Conservation (phyloP, 148 eudicot genomes). For the Cornus kousa region DNA sequence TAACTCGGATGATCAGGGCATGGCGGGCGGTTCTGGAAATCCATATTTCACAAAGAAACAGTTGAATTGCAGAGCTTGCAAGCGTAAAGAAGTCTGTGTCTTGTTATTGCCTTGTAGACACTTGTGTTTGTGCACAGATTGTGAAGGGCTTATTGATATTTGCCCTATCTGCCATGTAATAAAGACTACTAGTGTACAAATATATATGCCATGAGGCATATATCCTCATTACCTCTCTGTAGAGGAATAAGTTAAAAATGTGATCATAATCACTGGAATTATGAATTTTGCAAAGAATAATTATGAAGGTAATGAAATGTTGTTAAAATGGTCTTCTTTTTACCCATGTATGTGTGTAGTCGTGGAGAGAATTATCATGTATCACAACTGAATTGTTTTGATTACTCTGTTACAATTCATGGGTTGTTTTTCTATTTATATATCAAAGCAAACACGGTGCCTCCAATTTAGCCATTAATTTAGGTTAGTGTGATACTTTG, state of each 20-base stretch:
- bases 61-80: slow-evolving; percentile 36
- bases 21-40: neutral
- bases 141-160: slow-evolving; percentile 28
- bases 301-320: no score
- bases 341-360: no score
- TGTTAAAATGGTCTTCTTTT: no score
- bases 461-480: no score
- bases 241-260: neutral
- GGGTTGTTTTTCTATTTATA: no score
- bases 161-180: slow-evolving; percentile 43
- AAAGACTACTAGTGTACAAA: slow-evolving; percentile 39
- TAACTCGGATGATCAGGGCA: slow-evolving; percentile 12
- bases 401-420: no score
- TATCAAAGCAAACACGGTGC: no score
- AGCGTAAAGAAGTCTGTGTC: slow-evolving; percentile 30
- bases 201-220: slow-evolving; percentile 31
- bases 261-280: no score
- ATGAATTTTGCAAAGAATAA: no score
- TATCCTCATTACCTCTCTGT: slow-evolving; percentile 3
- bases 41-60: neutral
- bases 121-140: slow-evolving; percentile 46
- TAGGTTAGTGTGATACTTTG: no score
- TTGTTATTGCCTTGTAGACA: slow-evolving; percentile 52
- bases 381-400: no score
- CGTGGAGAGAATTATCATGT: no score